A percentile compares a stretch with the other conserved stretches of the same genome.
These are phyloP conservation scores for Dipteronia sinensis DNA, from an alignment of 345 rosid genomes.

Conservation along the genomic window DNA sequence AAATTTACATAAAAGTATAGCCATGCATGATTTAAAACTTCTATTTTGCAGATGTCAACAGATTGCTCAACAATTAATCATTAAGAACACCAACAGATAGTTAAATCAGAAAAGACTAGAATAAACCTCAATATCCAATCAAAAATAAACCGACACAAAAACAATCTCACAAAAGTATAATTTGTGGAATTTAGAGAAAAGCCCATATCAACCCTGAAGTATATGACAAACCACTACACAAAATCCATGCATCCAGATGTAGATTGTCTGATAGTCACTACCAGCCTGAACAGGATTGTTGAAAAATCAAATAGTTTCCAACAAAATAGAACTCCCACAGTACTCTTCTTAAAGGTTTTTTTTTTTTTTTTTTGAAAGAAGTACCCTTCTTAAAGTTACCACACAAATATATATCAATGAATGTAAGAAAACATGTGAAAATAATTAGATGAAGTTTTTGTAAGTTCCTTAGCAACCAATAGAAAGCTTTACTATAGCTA, in stretches of 20 bases:
- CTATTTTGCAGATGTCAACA: slow-evolving; percentile 4
- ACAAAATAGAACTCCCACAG: not conserved
- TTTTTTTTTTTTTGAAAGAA: too few relatives aligned
- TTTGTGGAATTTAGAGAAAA: not conserved
- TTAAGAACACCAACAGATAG: slow-evolving; percentile 21
- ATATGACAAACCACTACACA: not conserved
- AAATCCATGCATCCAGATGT: not conserved
- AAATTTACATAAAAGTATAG: slow-evolving; percentile 13
- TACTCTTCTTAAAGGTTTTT: not conserved
- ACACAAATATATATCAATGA: not conserved
- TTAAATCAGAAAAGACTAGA: slow-evolving; percentile 13
- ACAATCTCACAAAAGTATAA: not conserved
- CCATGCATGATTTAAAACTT: slow-evolving; percentile 7
- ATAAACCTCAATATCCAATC: not conserved
- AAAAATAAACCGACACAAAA: not conserved
- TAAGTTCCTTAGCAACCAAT: not conserved
- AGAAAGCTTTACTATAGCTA: not conserved
- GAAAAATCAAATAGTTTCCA: not conserved
- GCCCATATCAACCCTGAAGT: not conserved
- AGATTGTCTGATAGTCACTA: not conserved
- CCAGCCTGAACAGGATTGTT: not conserved
- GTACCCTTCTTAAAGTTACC: not conserved
- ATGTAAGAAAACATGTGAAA: slow-evolving; percentile 4
- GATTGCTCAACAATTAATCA: slow-evolving; percentile 20
- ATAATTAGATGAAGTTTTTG: not conserved